Evolutionary conservation across 352 stramenopile species (phyloP), one percentile per base, ranked within the genome.

Genomic region (Globisporangium abappressorium): DNA sequence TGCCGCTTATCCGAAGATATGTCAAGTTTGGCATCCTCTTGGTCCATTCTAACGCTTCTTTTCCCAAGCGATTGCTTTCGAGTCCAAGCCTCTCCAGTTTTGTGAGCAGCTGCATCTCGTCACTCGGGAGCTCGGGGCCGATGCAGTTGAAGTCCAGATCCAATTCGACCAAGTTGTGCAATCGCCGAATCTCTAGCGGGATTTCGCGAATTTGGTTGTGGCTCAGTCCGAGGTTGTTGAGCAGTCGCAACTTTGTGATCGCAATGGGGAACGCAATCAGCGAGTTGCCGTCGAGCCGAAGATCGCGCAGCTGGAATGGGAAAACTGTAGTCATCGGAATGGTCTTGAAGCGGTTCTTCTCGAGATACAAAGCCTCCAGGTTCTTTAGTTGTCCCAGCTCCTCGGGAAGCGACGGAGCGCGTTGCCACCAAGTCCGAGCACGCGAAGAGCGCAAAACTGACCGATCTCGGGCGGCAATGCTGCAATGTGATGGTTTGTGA

Each of bases 131-230:
- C 11, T 56, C 53, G 20, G 68, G 55, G 5, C 82, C 71, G 30
- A 93, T 78, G 14, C 33, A 38, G 46, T 93, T 93, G 70, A 81
- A 77, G 69, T 92, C 83, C 38, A 93, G 63, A 26, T 93, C 77
- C 15, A 93, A 62, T 34, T 91, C 77, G 5, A 92, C 72, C 46
- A 93, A 78, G 63, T 88, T 86, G 14, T 51, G 57, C 6, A 93
- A 75, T 18, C 79, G 75, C 26, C 81, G 77, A 47, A 93, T 80
- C 55, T 88, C 67, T 3, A 59, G 24, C 0, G 85, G 81, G 5
- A 93, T 15, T 0, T 30, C 14, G 12, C 68, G 75, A 3, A 93
- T 54, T 5, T 73, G 66, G 43, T 93, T 93, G 70, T 80, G 68
- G 59, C 83, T 90, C 46, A 93, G 63, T 5, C 83, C 76, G 3